These are phyloP conservation scores for Rhizopogon vinicolor DNA, from an alignment of 768 basidiomycete genomes.

Conservation along the genomic window DNA sequence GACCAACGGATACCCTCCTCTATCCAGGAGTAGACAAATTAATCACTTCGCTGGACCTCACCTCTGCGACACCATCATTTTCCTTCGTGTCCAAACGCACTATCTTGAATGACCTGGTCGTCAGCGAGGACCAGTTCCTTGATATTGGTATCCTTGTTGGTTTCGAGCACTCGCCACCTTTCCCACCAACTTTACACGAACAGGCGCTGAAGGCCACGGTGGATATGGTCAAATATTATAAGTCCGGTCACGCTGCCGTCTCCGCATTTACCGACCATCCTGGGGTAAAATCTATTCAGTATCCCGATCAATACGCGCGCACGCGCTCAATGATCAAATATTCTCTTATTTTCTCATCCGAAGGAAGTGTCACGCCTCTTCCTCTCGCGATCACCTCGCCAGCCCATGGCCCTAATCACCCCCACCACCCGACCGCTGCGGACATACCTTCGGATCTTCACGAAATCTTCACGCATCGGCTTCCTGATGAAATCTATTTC, in stretches of 20 bases:
- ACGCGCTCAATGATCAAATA: constrained; percentile 91
- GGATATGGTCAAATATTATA: constrained; percentile 91
- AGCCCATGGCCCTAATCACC: constrained; percentile 47
- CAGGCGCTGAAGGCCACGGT: constrained; percentile 80
- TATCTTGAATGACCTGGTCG: constrained; percentile 59
- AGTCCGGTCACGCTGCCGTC: constrained; percentile 80
- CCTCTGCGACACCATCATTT: constrained; percentile 64
- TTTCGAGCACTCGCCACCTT: constrained; percentile 74
- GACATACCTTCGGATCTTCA: constrained; percentile 91
- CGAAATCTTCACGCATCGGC: constrained; percentile 89
- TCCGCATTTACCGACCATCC: constrained; percentile 76
- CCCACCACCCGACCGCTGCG: constrained; percentile 69
- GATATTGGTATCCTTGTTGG: constrained; percentile 92
- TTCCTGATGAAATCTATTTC: constrained; percentile 96
- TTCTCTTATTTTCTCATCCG: constrained; percentile 84
- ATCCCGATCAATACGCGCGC: constrained; percentile 83
- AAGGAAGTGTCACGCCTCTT: constrained; percentile 77
- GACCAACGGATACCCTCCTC: constrained; percentile 83
- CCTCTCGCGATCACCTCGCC: constrained; percentile 62
- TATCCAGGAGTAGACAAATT: constrained; percentile 87
- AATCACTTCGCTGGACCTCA: constrained; percentile 84
- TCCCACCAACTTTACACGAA: constrained; percentile 80
- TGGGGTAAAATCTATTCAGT: constrained; percentile 73
- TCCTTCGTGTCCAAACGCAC: constrained; percentile 78
- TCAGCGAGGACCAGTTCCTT: constrained; percentile 89